Conservation (phyloP, 441 rosid genomes). For the Syzygium syzygioides region DNA sequence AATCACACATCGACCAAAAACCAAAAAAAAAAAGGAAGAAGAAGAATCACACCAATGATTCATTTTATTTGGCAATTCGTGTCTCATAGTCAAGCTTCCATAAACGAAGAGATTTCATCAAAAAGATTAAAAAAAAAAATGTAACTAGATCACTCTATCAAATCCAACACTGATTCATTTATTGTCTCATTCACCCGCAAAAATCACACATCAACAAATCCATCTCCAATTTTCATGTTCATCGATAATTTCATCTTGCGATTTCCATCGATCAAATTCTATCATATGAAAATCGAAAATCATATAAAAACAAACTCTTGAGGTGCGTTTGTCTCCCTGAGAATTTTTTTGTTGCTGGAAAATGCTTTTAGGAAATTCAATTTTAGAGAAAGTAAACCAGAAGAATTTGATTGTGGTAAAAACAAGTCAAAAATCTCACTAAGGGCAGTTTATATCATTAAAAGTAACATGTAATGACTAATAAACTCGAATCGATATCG, state of each 20-base stretch:
- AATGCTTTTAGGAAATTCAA: neutral
- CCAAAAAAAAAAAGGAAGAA: too few species aligned
- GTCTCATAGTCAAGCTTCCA: neutral
- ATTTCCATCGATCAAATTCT: neutral
- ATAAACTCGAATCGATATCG: neutral
- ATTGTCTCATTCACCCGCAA: neutral
- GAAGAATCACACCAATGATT: neutral
- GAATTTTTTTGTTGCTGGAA: fast-evolving
- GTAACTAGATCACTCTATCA: fast-evolving
- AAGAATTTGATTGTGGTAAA: too few species aligned
- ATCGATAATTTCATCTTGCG: neutral
- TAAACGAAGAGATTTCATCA: neutral
- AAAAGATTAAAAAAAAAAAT: too few species aligned
- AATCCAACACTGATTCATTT: neutral
- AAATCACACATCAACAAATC: fast-evolving
- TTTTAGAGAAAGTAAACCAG: neutral
- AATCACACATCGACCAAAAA: neutral
- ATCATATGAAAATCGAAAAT: too few species aligned
- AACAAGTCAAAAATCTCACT: neutral
- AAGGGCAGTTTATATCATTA: too few species aligned
- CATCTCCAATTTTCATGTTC: too few species aligned
- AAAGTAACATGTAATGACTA: too few species aligned
- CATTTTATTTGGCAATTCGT: neutral
- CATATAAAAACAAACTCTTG: too few species aligned
- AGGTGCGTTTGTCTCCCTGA: neutral